Base-by-base conservation (phyloP, 129 eudicot genomes). In the Gnaphalium uliginosum region DNA sequence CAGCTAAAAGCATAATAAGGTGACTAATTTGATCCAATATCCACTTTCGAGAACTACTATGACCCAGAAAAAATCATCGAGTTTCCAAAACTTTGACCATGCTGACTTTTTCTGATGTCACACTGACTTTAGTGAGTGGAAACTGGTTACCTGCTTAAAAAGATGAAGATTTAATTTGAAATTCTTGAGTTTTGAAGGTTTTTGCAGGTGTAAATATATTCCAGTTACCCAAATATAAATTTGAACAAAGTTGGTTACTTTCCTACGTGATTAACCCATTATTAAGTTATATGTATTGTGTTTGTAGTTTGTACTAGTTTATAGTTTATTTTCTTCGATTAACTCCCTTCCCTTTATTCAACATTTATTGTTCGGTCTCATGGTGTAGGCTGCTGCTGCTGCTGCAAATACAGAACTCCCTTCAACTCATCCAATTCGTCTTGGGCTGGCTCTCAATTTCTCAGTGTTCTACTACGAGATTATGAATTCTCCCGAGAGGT, bases 401-500 rank as follows among this genome's bases (percentile, higher is more conserved):
- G 87, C 92, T 73, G 97, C 97, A 61, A 91, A 80, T 68, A 86
- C 91, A 25, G 97, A 94, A 57, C 97, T 94, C 41, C 96, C 96
- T 68, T 94, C 99, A 58, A 94, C 99, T 66, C 99, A 94, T 79
- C 99, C 99, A 70, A 91, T 94, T 68, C 97, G 97, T 53, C 94
- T 94, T 73, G 99, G 99, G 65, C 91, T 94, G 69, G 99, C 99
- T 63, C 86, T 94, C 78, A 94, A 91, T 89, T 94, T 91, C 89
- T 94, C 99, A 32, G 99, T 91, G 69, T 94, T 94, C 83, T 91
- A 94, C 81, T 94, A 94, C 68, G 97, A 91, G 81, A 94, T 94
- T 60, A 87, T 90, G 97, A 94, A 94, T 76, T 94, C 97, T 57
- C 96, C 99, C 2, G 99, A 94, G 62, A 87, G 99, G 99, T 91